phyloP scores from a whole-genome alignment of 139 green algal genomes.

The Tetratostichococcus sp. region DNA sequence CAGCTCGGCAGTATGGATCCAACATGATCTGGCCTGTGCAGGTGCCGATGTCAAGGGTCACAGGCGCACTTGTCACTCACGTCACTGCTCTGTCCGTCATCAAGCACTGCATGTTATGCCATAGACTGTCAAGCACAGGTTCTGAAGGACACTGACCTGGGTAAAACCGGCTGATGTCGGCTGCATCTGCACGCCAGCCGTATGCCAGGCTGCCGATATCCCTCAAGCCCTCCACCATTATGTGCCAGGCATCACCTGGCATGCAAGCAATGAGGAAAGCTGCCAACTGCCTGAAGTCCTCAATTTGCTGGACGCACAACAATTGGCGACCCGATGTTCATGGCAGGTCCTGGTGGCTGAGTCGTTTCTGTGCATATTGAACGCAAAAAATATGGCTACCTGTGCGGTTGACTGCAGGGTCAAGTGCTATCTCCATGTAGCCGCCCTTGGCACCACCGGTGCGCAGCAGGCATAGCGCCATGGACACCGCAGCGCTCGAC shows the following conservation, averaged over 20 bases:
- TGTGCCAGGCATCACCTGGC: slow-evolving; percentile 60
- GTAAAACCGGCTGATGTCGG: slow-evolving; percentile 43
- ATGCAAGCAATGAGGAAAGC: not conserved
- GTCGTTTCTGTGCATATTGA: too few relatives aligned
- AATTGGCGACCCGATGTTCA: too few relatives aligned
- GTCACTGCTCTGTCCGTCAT: too few relatives aligned
- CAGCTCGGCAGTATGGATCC: slow-evolving; percentile 41
- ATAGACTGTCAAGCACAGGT: too few relatives aligned
- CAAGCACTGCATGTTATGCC: too few relatives aligned
- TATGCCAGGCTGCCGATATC: slow-evolving; percentile 47
- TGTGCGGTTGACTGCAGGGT: slow-evolving; percentile 47
- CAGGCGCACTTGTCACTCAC: too few relatives aligned
- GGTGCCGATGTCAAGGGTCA: not conserved
- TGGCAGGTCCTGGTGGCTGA: too few relatives aligned
- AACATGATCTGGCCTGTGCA: slow-evolving; percentile 49
- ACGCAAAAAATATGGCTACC: not conserved
- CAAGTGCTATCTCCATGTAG: slow-evolving; percentile 50
- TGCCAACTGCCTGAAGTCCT: not conserved
- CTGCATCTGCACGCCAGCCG: slow-evolving; percentile 53
- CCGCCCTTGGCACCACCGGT: not conserved
- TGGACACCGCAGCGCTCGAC: slow-evolving; percentile 39
- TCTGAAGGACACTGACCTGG: too few relatives aligned
- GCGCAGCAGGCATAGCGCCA: slow-evolving; percentile 53
- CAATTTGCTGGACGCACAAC: not conserved
- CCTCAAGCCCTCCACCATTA: slow-evolving; percentile 36